Evolutionary conservation across 805 yeast species (phyloP).

Genomic region (Cephaloascus fragrans): DNA sequence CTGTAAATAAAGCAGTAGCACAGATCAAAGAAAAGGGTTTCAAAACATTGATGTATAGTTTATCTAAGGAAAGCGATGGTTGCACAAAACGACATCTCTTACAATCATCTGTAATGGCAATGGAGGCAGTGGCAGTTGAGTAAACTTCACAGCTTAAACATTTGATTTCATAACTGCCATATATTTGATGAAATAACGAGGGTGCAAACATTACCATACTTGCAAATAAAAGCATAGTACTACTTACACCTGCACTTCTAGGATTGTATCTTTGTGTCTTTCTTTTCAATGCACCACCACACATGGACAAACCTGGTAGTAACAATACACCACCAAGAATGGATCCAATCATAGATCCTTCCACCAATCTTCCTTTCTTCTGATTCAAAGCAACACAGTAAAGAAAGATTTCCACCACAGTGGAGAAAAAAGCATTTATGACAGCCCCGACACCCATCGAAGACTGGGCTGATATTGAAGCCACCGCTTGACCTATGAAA

Average conservation of each 20-base stretch:
- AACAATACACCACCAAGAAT: slow-evolving; percentile 85
- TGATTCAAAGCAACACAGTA: slow-evolving; percentile 88
- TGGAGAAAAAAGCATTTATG: slow-evolving; percentile 93
- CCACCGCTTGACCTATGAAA: slow-evolving; percentile 98
- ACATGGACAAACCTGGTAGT: slow-evolving; percentile 93
- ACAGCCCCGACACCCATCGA: slow-evolving; percentile 99
- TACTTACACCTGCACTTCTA: slow-evolving; percentile 91
- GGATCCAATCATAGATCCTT: slow-evolving; percentile 93
- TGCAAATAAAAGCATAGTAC: slow-evolving; percentile 90
- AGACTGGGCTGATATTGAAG: slow-evolving; percentile 95
- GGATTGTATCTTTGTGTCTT: slow-evolving; percentile 96
- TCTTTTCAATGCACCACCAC: slow-evolving; percentile 88
- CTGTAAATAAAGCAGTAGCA: slow-evolving; percentile 69
- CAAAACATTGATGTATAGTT: slow-evolving; percentile 55
- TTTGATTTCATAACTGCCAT: slow-evolving; percentile 73
- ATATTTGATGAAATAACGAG: slow-evolving; percentile 79
- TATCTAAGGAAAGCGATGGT: slow-evolving; percentile 63
- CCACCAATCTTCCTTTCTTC: slow-evolving; percentile 81
- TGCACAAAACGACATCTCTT: slow-evolving; percentile 68
- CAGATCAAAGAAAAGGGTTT: slow-evolving; percentile 78
- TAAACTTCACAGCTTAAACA: slow-evolving; percentile 48
- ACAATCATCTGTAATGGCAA: slow-evolving; percentile 32
- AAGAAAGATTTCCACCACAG: slow-evolving; percentile 85
- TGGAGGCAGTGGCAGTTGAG: background rate
- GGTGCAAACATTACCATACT: slow-evolving; percentile 89